Percentiles rank a stretch among this genome's conserved stretches.
Evolutionary conservation across 2,329 filamentous ascomycete genomes (phyloP).

Genomic region (Fusarium buharicum): DNA sequence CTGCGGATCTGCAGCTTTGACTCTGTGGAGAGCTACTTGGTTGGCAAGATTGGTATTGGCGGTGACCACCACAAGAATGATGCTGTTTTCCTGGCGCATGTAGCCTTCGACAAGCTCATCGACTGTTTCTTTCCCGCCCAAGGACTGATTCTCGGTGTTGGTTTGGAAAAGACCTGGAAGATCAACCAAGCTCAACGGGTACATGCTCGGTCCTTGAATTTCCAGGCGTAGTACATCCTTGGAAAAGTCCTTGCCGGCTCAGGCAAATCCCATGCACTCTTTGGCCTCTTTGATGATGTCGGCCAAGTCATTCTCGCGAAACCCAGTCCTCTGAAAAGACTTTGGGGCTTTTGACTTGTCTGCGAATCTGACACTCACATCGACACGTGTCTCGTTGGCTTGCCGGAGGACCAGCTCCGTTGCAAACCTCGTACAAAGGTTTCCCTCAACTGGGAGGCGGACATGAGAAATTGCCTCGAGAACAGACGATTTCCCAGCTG

Average conservation of each 20-base stretch:
- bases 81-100: conserved; percentile 66
- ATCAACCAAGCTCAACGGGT: conserved; percentile 64
- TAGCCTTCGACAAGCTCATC: conserved; percentile 59
- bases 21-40: conserved; percentile 61
- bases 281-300: conserved; percentile 64
- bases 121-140: conserved; percentile 48
- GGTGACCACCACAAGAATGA: conserved; percentile 66
- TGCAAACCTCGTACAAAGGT: conserved; percentile 68
- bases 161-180: conserved; percentile 59
- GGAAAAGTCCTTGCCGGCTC: conserved; percentile 51
- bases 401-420: conserved; percentile 67
- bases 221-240: conserved; percentile 60
- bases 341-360: conserved; percentile 32
- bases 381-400: conserved; percentile 49
- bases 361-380: conserved; percentile 57
- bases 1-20: conserved; percentile 55
- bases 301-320: conserved; percentile 55
- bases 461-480: conserved; percentile 72
- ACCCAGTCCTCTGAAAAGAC: conserved; percentile 49
- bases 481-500: conserved; percentile 71
- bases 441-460: conserved; percentile 66
- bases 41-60: conserved; percentile 61
- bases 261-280: conserved; percentile 58
- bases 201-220: conserved; percentile 56
- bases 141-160: conserved; percentile 48